Evolutionary conservation across 768 basidiomycete genomes (phyloP), one percentile per base, ranked within the genome.

Genomic region (Auriscalpium orientale): DNA sequence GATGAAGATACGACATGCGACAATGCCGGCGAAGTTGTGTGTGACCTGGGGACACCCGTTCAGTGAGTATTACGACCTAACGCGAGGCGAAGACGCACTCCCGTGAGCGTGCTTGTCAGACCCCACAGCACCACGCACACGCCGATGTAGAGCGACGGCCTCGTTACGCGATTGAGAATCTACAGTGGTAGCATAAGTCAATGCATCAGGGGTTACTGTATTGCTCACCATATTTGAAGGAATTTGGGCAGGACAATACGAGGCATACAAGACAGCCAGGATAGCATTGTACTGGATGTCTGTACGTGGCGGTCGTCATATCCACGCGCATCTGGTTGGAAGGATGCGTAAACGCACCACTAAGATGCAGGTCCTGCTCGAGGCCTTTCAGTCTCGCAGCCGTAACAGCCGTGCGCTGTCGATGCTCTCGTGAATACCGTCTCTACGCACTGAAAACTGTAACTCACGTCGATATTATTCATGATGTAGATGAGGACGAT

Each of bases 391-490:
- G 57, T 46, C 73, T 62, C 13, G 76, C 74, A 7, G 75, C 55
- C 3, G 70, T 71, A 18, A 76, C 58, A 8, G 71, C 72, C 0
- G 68, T 69, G n/a, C 74, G 71, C 74, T 75, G 43, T 10, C 36
- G 22, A 18, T 20, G 48, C 43, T 9, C 12, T 43, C 28, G 18
- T 18, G 22, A 21, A 13, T 1, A 36, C 48, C 46, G 21, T 49
- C 18, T 48, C 16, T 37, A 36, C 3, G 49, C 38, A 8, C 11
- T 12, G 50, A 8, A 20, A 46, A 40, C 15, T 37, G 62, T 16
- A 35, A 61, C 70, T 58, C 57, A 85, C 84, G 65, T 85, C 83
- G 57, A 86, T 83, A 60, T 82, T 84, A 60, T 85, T 86, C 80
- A 85, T 79, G 57, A 86, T 76, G 60, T 70, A 84, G 37, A 85